Percentiles rank a stretch among this genome's conserved stretches.
phyloP scores from a whole-genome alignment of 2,329 filamentous ascomycete species.

The Penicillium griseofulvum region DNA sequence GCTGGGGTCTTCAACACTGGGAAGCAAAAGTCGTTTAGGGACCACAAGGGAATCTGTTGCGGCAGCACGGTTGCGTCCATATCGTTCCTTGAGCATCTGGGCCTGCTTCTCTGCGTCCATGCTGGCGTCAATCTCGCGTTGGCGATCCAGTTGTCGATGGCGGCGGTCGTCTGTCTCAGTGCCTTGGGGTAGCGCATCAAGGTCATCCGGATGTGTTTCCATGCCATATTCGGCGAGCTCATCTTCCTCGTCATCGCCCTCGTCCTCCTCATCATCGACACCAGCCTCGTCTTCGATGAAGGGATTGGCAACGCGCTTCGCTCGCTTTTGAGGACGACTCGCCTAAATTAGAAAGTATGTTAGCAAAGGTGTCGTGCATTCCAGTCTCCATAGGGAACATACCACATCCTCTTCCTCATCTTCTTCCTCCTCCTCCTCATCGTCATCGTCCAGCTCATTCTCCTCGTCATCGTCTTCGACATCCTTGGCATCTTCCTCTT shows the following conservation, averaged over 20 bases:
- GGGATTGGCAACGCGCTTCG: conserved; percentile 70
- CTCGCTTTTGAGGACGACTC: conserved; percentile 75
- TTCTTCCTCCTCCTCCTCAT: conserved; percentile 47
- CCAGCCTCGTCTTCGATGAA: conserved; percentile 99
- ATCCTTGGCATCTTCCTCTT: conserved; percentile 45
- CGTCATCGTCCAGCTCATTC: conserved; percentile 60
- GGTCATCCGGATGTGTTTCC: conserved; percentile 86
- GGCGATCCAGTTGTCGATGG: conserved; percentile 90
- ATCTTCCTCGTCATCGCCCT: conserved; percentile 85
- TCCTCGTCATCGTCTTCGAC: conserved; percentile 51
- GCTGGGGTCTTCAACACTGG: conserved; percentile 89
- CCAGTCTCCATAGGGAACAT: conserved; percentile 18
- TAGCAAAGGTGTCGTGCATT: conserved; percentile 4
- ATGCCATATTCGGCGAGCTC: conserved; percentile 81
- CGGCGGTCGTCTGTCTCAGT: conserved; percentile 84
- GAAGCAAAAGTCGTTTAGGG: conserved; percentile 80
- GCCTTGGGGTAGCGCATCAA: conserved; percentile 70
- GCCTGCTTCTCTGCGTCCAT: conserved; percentile 94
- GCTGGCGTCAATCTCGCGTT: conserved; percentile 80
- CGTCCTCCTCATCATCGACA: conserved; percentile 89
- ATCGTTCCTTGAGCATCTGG: conserved; percentile 79
- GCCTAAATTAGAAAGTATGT: conserved; percentile 30
- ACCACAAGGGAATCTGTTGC: conserved; percentile 71
- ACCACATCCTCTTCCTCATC: conserved; percentile 56
- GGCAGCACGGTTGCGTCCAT: conserved; percentile 71